A percentile compares a stretch with the other conserved stretches of the same genome.
phyloP scores from a whole-genome alignment of 176 grass and related monocot genomes.

The Carex myosuroides region DNA sequence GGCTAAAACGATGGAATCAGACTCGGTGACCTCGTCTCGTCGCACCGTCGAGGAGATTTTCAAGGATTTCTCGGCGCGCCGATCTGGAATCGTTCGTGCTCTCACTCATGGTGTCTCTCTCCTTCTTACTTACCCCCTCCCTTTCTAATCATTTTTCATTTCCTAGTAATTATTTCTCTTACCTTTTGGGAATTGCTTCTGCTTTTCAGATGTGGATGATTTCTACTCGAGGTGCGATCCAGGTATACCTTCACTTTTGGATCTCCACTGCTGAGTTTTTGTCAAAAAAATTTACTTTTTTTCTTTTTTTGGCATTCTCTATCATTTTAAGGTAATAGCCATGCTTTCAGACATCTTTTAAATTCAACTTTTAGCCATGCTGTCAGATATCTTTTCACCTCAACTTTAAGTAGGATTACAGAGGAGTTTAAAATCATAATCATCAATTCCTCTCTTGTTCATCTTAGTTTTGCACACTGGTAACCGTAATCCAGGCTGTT shows the following conservation, averaged over 20 bases:
- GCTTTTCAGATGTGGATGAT: slow-evolving; percentile 27
- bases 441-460: neutral
- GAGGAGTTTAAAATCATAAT: neutral
- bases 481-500: neutral
- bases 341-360: neutral
- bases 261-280: neutral
- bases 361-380: neutral
- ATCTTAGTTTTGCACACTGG: neutral
- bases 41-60: slow-evolving; percentile 33
- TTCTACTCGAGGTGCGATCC: slow-evolving; percentile 32
- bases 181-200: neutral
- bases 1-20: slow-evolving; percentile 16
- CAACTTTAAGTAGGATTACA: neutral
- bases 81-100: slow-evolving; percentile 27
- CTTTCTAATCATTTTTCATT: neutral
- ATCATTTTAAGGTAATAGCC: neutral
- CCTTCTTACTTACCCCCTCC: neutral
- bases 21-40: slow-evolving; percentile 14
- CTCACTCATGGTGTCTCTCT: slow-evolving; percentile 19
- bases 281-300: neutral
- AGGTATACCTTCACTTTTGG: slow-evolving; percentile 4
- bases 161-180: neutral
- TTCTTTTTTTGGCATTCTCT: neutral
- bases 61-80: slow-evolving; percentile 29
- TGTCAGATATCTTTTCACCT: neutral